Conservation (phyloP, 2,329 filamentous ascomycete genomes). For the Penicillium sp. region DNA sequence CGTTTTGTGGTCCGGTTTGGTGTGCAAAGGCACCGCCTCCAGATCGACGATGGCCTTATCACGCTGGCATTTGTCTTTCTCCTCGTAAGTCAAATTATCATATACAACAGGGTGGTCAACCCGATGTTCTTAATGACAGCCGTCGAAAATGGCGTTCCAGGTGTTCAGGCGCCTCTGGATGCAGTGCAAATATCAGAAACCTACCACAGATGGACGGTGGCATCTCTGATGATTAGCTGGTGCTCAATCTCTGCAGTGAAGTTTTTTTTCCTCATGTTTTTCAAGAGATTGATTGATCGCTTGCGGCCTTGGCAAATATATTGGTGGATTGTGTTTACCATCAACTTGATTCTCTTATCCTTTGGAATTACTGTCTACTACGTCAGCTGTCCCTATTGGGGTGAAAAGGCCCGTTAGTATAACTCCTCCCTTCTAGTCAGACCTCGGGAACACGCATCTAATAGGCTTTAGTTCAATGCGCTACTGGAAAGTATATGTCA, state of each 20-base stretch:
- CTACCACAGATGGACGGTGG: not conserved
- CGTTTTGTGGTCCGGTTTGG: not conserved
- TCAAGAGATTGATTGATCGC: not conserved
- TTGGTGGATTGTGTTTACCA: not conserved
- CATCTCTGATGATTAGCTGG: not conserved
- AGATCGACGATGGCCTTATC: not conserved
- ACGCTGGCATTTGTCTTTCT: not conserved
- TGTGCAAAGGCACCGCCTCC: not conserved
- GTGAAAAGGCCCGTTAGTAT: not conserved
- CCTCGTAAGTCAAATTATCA: not conserved
- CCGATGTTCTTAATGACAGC: not conserved
- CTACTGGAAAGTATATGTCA: not conserved
- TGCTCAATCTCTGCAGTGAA: not conserved
- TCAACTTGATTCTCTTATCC: not conserved
- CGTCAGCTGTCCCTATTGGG: conserved; percentile 3
- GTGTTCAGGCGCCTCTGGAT: not conserved
- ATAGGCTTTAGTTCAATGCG: not conserved
- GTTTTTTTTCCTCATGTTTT: not conserved
- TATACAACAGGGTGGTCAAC: not conserved
- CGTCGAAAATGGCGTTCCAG: not conserved
- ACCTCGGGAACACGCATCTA: not conserved
- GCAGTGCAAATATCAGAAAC: not conserved
- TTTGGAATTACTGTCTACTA: not conserved
- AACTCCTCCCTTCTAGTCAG: not conserved
- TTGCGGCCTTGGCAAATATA: not conserved